Percentiles rank a stretch among this genome's conserved stretches.
phyloP scores from a whole-genome alignment of 257 asterid species.

The Jacaranda copaia region DNA sequence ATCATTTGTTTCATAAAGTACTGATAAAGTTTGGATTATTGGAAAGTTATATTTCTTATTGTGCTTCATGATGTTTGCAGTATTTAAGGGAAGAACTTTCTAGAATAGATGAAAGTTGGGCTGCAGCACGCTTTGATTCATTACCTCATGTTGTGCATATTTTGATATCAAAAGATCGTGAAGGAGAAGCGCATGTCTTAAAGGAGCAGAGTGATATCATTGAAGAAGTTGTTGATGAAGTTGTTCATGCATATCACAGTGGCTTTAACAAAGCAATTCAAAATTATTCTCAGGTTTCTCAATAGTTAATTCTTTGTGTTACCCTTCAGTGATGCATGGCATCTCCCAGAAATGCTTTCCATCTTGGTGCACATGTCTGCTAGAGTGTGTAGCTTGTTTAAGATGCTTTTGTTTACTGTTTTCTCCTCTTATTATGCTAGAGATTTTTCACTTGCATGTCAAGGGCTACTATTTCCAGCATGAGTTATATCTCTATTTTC shows the following conservation, averaged over 20 bases:
- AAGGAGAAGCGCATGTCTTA: conserved; percentile 79
- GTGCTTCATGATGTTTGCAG: conserved; percentile 58
- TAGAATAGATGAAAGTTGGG: conserved; percentile 94
- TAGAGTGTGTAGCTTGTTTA: conserved; percentile 23
- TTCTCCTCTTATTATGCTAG: conserved; percentile 14
- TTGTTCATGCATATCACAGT: conserved; percentile 95
- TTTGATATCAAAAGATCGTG: conserved; percentile 96
- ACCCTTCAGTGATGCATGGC: conserved; percentile 26
- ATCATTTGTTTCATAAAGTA: not conserved
- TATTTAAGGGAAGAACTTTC: conserved; percentile 84
- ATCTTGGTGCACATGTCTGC: conserved; percentile 19
- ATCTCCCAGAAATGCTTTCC: conserved; percentile 35
- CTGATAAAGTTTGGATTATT: conserved; percentile 1
- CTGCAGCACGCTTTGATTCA: conserved; percentile 95
- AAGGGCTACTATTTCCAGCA: conserved; percentile 17
- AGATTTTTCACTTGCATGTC: not conserved
- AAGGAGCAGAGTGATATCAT: conserved; percentile 96
- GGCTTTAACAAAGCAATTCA: conserved; percentile 99
- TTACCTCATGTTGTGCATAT: conserved; percentile 98
- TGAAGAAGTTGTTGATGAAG: conserved; percentile 99
- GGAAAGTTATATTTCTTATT: conserved; percentile 23
- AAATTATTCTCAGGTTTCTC: conserved; percentile 96
- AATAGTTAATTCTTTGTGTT: conserved; percentile 25
- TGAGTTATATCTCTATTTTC: not conserved
- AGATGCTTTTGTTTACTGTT: conserved; percentile 7